Base-by-base conservation (phyloP, 1,139 yeast species). In the Pichia sp. region DNA sequence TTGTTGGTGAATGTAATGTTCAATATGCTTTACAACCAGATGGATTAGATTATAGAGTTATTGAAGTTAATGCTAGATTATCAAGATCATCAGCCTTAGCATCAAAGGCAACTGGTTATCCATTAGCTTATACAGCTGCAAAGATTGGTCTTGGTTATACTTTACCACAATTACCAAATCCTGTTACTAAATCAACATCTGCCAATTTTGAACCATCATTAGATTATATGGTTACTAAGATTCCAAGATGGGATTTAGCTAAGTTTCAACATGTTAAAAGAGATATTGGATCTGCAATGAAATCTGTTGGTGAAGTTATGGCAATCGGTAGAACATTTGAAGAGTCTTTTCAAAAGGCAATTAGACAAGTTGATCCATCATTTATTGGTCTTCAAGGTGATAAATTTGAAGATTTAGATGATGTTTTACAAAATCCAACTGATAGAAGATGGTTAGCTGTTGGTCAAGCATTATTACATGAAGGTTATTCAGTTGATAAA, bases 241-340 rank as follows among this genome's bases (percentile, higher is more conserved):
- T 92, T 62, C 98, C 98, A 61, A 83, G 97, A 72, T 92, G 98
- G 98, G 98, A 92, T 74, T 75, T 92, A 68, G 73, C 92, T 56
- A 92, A 92, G 75, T 92, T 92, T 75, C 94, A 87, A 68, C 95
- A 88, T 65, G 97, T 90, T 53, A 84, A 87, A 67, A 81, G 95
- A 67, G 89, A 85, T 59, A 85, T 90, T 65, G 96, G 96, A 42
- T 87, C 96, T 32, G 83, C 97, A 45, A 92, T 92, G 98, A 92
- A 92, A 71, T 90, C 97, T 43, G 98, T 92, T 51, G 98, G 98
- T 69, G 98, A 92, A 71, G 98, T 92, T 53, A 92, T 92, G 98
- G 95, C 97, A 49, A 92, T 92, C 66, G 98, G 98, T 63, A 84
- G 98, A 72, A 92, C 82, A 60, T 92, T 90, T 66, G 98, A 92